phyloP scores from a whole-genome alignment of 2,329 filamentous ascomycete species.

The Alternaria novae-zelandiae region DNA sequence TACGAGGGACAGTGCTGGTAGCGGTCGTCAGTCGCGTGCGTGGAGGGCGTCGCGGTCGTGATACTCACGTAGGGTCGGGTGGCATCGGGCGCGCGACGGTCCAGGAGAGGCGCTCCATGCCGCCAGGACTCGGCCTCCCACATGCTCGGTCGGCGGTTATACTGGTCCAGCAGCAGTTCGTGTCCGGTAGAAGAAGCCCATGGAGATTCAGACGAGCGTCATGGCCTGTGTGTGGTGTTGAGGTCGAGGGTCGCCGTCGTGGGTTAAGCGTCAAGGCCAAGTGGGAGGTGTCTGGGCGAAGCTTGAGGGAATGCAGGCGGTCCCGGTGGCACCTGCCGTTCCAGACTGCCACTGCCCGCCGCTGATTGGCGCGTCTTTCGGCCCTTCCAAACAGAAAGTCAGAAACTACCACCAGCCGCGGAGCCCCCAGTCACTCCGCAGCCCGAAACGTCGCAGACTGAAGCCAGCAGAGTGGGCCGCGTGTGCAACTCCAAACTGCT shows the following conservation, averaged over 20 bases:
- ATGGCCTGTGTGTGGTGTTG: slow-evolving; percentile 18
- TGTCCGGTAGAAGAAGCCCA: slow-evolving; percentile 32
- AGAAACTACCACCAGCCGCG: neutral
- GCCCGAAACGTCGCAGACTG: slow-evolving; percentile 10
- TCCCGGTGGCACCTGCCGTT: slow-evolving; percentile 19
- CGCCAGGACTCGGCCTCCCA: slow-evolving; percentile 32
- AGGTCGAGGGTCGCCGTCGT: slow-evolving; percentile 14
- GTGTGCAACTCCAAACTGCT: neutral
- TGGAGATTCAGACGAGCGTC: slow-evolving; percentile 31
- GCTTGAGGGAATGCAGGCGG: slow-evolving; percentile 16
- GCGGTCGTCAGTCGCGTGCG: slow-evolving; percentile 28
- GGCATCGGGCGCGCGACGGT: slow-evolving; percentile 32
- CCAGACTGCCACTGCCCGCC: slow-evolving; percentile 4
- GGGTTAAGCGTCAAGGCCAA: slow-evolving; percentile 31
- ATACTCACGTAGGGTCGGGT: slow-evolving; percentile 42
- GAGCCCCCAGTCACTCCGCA: slow-evolving; percentile 3
- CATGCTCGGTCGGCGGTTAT: slow-evolving; percentile 42
- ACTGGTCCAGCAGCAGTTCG: slow-evolving; percentile 44
- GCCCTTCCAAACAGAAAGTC: slow-evolving; percentile 6
- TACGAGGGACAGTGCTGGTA: slow-evolving; percentile 66
- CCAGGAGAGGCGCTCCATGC: slow-evolving; percentile 30
- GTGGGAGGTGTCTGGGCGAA: slow-evolving; percentile 32
- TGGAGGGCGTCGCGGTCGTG: slow-evolving; percentile 2
- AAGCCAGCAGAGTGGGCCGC: neutral
- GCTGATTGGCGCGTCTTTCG: slow-evolving; percentile 3